A percentile compares a stretch with the other conserved stretches of the same genome.
phyloP scores from a whole-genome alignment of 2,329 filamentous ascomycete species.

The Parastagonospora avenae region DNA sequence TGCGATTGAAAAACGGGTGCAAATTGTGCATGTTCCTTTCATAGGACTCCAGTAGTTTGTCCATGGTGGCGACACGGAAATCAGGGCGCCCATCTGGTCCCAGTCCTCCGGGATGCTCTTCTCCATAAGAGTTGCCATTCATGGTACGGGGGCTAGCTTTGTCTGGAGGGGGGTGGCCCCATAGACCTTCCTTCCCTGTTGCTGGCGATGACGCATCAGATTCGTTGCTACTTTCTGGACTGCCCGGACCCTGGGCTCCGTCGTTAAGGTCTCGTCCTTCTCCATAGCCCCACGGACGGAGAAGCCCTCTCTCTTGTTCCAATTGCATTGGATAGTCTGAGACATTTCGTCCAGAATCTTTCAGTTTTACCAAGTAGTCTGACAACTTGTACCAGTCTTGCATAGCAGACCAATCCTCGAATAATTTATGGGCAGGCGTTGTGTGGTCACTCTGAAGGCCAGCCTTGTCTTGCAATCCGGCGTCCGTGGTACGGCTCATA shows the following conservation, averaged over 20 bases:
- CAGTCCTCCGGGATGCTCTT: slow-evolving; percentile 56
- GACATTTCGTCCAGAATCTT: slow-evolving; percentile 66
- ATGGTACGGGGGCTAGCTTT: slow-evolving; percentile 36
- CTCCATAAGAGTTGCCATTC: slow-evolving; percentile 25
- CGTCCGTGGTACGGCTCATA: slow-evolving; percentile 21
- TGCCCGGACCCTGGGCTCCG: slow-evolving; percentile 45
- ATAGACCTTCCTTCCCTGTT: slow-evolving; percentile 53
- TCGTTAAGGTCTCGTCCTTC: slow-evolving; percentile 70
- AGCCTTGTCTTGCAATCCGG: slow-evolving; percentile 26
- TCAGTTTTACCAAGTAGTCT: slow-evolving; percentile 63
- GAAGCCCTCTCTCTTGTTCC: slow-evolving; percentile 74
- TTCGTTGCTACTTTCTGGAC: slow-evolving; percentile 43
- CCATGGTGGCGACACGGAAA: slow-evolving; percentile 58
- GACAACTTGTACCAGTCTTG: slow-evolving; percentile 61
- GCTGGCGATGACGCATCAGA: slow-evolving; percentile 49
- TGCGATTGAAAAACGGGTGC: slow-evolving; percentile 67
- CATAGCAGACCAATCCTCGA: slow-evolving; percentile 65
- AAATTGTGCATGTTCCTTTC: slow-evolving; percentile 65
- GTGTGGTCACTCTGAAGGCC: slow-evolving; percentile 84
- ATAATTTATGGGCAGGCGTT: slow-evolving; percentile 81
- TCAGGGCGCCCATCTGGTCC: slow-evolving; percentile 59
- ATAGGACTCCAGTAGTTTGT: slow-evolving; percentile 60
- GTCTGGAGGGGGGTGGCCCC: slow-evolving; percentile 56
- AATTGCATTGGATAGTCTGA: slow-evolving; percentile 73
- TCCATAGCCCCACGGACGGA: slow-evolving; percentile 78